Evolutionary conservation across 1,139 yeast genomes (phyloP).

Genomic region (Diutina sp.): DNA sequence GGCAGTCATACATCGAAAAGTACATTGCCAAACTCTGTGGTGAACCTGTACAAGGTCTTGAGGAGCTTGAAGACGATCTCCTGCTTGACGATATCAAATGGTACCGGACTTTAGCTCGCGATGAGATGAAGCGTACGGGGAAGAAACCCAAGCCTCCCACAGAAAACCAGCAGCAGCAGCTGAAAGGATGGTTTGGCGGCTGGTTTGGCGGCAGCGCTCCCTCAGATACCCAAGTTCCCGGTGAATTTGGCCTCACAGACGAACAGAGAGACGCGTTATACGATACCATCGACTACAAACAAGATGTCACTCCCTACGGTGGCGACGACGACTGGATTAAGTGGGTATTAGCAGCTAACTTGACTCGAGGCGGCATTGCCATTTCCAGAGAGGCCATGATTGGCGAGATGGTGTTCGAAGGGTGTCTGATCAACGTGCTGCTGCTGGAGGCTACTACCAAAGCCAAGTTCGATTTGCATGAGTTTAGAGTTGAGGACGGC

Average conservation of each 20-base stretch:
- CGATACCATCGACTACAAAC: slow-evolving; percentile 89
- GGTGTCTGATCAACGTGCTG: slow-evolving; percentile 59
- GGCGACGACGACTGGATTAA: not conserved
- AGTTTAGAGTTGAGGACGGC: slow-evolving; percentile 81
- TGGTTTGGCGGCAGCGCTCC: slow-evolving; percentile 13
- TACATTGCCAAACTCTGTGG: slow-evolving; percentile 46
- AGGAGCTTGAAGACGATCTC: slow-evolving; percentile 44
- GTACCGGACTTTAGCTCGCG: slow-evolving; percentile 70
- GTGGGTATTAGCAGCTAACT: not conserved
- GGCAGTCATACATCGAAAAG: slow-evolving; percentile 52
- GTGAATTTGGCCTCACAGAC: slow-evolving; percentile 33
- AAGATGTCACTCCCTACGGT: slow-evolving; percentile 27
- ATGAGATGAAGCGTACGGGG: slow-evolving; percentile 6
- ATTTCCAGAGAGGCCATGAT: slow-evolving; percentile 59
- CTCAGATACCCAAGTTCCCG: slow-evolving; percentile 9
- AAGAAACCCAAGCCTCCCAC: not conserved
- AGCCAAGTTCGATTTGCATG: slow-evolving; percentile 62
- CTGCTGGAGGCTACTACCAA: slow-evolving; percentile 75
- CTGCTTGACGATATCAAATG: slow-evolving; percentile 72
- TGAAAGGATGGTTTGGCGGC: slow-evolving; percentile 13
- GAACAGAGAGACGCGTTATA: slow-evolving; percentile 75
- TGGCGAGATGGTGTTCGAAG: slow-evolving; percentile 75
- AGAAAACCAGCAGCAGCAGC: not conserved
- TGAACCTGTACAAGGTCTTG: slow-evolving; percentile 19
- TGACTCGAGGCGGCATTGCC: not conserved